Base-by-base conservation (phyloP, 306 rosid species). In the Prinsepia uniflora region DNA sequence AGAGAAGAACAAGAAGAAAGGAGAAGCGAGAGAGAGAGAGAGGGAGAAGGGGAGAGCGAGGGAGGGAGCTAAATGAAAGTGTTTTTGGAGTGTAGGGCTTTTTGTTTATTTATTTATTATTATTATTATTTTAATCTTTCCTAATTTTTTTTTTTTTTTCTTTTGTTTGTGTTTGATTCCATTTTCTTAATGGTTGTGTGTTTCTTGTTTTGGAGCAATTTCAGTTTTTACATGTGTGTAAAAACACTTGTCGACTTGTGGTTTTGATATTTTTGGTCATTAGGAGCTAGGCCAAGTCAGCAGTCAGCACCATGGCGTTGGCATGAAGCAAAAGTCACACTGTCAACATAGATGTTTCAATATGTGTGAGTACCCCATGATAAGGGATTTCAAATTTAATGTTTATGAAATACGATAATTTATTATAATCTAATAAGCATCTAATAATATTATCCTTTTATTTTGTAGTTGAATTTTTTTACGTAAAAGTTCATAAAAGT, bases 81-180 rank as follows among this genome's bases (percentile, higher is more conserved):
- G 81, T 71, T 66, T 67, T 71, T 75, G 76, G 72, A 82, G 80
- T 71, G 83, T 80, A 57, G 74, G 74, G 79, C 74, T 67, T 73
- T 84, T 79, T 69, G 72, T 63, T 71, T 30, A 72, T 67, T 50
- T 15, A 4, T 6, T 63, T 66, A 6, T 11, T 63, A 44, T 18
- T 47, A 15, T 2, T 56, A 49, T 70, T 43, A 22, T 39, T 10
- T 59, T 15, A 18, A 53, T 53, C 43, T 5, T 6, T 34, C 15
- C 45, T 63, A 17, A 3, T 0, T 12, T 42, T 73, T 6, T 6
- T 10, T 6, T 53, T 46, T 41, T 49, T 58, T 48, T 44, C 19
- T 18, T 49, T 64, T 19, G 1, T 55, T 55, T 55, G 36, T 19
- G 34, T 55, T 55, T 55, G 36, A 55, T 20, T 55, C 60, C 39